These are phyloP conservation scores for Maudiozyma barnettii DNA, from an alignment of 805 yeast genomes.

Conservation along the genomic window DNA sequence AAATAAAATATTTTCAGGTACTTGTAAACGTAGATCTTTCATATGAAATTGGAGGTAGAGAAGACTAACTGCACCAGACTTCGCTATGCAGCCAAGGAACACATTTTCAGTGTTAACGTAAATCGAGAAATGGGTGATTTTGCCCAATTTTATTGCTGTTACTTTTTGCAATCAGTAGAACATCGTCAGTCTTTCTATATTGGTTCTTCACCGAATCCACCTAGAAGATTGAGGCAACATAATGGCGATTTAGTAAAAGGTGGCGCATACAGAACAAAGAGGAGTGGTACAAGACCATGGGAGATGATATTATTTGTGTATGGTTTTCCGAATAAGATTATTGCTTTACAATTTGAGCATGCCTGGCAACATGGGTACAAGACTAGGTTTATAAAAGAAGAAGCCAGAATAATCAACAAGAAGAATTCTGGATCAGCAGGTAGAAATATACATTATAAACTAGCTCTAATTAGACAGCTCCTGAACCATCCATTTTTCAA, in stretches of 20 bases:
- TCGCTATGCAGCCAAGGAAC: no score
- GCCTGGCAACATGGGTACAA: constrained; percentile 70
- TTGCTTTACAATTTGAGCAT: constrained; percentile 75
- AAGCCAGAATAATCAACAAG: constrained; percentile 31
- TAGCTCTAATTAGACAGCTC: constrained; percentile 41
- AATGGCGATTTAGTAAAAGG: constrained; percentile 56
- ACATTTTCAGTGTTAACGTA: no score
- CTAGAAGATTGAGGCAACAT: constrained; percentile 61
- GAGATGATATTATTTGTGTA: constrained; percentile 50
- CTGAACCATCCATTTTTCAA: constrained; percentile 36
- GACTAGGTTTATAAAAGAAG: constrained; percentile 46
- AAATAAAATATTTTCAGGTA: no score
- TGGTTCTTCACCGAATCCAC: constrained; percentile 77
- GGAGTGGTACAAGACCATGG: constrained; percentile 62
- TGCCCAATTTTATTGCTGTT: constrained; percentile 53
- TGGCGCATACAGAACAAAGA: constrained; percentile 63
- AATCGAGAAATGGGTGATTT: neutral
- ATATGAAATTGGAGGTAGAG: neutral
- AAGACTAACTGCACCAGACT: neutral
- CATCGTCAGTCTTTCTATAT: constrained; percentile 56
- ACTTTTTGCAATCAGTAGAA: constrained; percentile 51
- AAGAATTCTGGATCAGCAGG: constrained; percentile 29
- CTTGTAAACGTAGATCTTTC: no score
- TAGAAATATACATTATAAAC: constrained; percentile 30
- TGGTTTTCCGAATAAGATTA: constrained; percentile 60